Evolutionary conservation across 345 rosid genomes (phyloP), one percentile per base, ranked within the genome.

Genomic region (Heritiera fomes): DNA sequence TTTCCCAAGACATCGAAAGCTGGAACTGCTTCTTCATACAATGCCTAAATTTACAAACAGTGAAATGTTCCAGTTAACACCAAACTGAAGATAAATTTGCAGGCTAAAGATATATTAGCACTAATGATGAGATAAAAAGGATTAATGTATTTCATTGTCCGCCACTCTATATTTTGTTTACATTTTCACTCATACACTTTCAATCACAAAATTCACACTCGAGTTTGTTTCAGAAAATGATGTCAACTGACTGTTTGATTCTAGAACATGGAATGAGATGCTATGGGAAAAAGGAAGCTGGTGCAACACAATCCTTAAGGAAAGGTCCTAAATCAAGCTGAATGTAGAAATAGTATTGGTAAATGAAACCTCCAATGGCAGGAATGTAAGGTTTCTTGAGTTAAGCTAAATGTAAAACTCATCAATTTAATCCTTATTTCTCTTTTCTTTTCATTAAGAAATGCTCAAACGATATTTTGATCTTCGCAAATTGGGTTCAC

Each of bases 1-100:
- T 96, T 96, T 69, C 98, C 99, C 85, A 93, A 83, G 72, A 90
- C 88, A 74, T 93, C 83, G 58, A 96, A 91, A 68, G 97, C 96
- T n/a, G 94, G 94, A 65, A 86, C 78, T 62, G 93, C 92, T 84
- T 89, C 91, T 18, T 93, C 94, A 55, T 89, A 93, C 43, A 93
- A 83, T 14, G 85, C 90, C 97, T 90, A 71, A 76, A 83, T 80
- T 50, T 6, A 75, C 11, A 75, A 59, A 52, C 7, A 8, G 53
- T 60, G 67, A 77, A 0, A 71, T 9, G 72, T 73, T 56, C 62
- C 52, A 49, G 71, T 78, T 41, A 79, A 78, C 30, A 55, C 12
- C 47, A n/a, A 45, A 50, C n/a, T 63, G 78, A 55, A 71, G 38
- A 77, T 58, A 70, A 23, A 66, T 34, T 58, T 56, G 15, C 13